A percentile compares a stretch with the other conserved stretches of the same genome.
Conservation (phyloP, 1,139 yeast genomes). For the Nakaseomyces sp. region DNA sequence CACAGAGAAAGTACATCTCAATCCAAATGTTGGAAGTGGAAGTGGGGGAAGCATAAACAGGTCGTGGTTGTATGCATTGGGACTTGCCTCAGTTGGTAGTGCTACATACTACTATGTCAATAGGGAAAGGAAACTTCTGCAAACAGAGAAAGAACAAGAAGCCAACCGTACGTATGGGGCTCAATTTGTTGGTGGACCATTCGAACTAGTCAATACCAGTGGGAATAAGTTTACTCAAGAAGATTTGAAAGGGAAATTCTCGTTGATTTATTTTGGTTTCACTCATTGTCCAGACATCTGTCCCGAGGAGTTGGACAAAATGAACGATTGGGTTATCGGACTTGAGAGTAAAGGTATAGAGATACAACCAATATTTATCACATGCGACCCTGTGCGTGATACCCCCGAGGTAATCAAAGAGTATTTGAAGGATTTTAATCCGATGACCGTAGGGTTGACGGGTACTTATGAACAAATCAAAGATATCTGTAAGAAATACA, state of each 20-base stretch:
- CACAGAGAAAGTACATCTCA: not conserved
- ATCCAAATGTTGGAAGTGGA: not conserved
- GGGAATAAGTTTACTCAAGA: slow-evolving; percentile 68
- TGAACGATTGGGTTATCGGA: slow-evolving; percentile 60
- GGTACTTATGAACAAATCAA: slow-evolving; percentile 83
- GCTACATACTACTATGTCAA: slow-evolving; percentile 10
- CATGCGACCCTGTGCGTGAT: slow-evolving; percentile 96
- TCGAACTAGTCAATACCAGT: slow-evolving; percentile 58
- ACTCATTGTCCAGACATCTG: slow-evolving; percentile 97
- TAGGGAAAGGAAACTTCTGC: slow-evolving; percentile 31
- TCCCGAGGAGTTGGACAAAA: slow-evolving; percentile 91
- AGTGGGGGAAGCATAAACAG: not conserved
- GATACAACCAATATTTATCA: slow-evolving; percentile 78
- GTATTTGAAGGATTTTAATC: slow-evolving; percentile 81
- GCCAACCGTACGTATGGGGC: slow-evolving; percentile 82
- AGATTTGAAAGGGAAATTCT: slow-evolving; percentile 66
- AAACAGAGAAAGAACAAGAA: slow-evolving; percentile 69
- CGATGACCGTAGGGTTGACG: slow-evolving; percentile 78
- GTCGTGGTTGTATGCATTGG: slow-evolving; percentile 10
- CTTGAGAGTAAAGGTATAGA: slow-evolving; percentile 44
- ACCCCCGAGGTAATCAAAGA: slow-evolving; percentile 71
- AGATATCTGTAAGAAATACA: slow-evolving; percentile 71
- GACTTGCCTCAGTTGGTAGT: slow-evolving; percentile 6
- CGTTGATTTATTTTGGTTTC: slow-evolving; percentile 85
- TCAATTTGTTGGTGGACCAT: slow-evolving; percentile 89